Percentiles rank a stretch among this genome's conserved stretches.
These are phyloP conservation scores for Scheffersomyces amazonensis DNA, from an alignment of 805 yeast genomes.

Conservation along the genomic window DNA sequence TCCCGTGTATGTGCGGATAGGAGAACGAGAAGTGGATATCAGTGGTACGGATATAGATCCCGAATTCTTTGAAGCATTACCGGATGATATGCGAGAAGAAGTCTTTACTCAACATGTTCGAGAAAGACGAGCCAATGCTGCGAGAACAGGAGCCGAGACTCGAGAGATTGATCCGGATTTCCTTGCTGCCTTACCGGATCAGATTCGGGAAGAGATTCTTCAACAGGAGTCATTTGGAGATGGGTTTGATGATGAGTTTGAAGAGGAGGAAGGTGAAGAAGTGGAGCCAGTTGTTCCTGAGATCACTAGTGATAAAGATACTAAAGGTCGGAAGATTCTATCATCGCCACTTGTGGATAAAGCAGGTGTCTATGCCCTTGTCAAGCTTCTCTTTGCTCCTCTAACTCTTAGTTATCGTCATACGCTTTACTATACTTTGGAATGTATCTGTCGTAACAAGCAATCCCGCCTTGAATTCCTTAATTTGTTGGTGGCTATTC, in stretches of 20 bases:
- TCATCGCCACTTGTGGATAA: slow-evolving; percentile 72
- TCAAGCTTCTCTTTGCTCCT: slow-evolving; percentile 71
- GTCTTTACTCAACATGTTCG: slow-evolving; percentile 82
- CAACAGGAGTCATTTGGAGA: slow-evolving; percentile 53
- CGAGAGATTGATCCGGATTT: slow-evolving; percentile 79
- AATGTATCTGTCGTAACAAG: slow-evolving; percentile 68
- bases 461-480: slow-evolving; percentile 76
- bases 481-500: slow-evolving; percentile 60
- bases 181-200: slow-evolving; percentile 73
- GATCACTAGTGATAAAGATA: slow-evolving; percentile 8
- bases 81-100: slow-evolving; percentile 91
- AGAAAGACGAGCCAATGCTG: slow-evolving; percentile 64
- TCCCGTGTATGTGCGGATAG: slow-evolving; percentile 70
- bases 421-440: slow-evolving; percentile 60
- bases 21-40: slow-evolving; percentile 77
- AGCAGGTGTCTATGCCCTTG: slow-evolving; percentile 68
- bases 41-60: slow-evolving; percentile 92
- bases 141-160: slow-evolving; percentile 38
- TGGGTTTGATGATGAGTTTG: slow-evolving; percentile 21
- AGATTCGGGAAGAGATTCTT: slow-evolving; percentile 58
- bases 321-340: slow-evolving; percentile 23
- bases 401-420: slow-evolving; percentile 63
- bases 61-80: slow-evolving; percentile 82
- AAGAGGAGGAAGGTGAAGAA: slow-evolving; percentile 15
- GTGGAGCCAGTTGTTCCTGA: slow-evolving; percentile 15